phyloP scores from a whole-genome alignment of 176 grass and related monocot species.

The Paspalum vaginatum region DNA sequence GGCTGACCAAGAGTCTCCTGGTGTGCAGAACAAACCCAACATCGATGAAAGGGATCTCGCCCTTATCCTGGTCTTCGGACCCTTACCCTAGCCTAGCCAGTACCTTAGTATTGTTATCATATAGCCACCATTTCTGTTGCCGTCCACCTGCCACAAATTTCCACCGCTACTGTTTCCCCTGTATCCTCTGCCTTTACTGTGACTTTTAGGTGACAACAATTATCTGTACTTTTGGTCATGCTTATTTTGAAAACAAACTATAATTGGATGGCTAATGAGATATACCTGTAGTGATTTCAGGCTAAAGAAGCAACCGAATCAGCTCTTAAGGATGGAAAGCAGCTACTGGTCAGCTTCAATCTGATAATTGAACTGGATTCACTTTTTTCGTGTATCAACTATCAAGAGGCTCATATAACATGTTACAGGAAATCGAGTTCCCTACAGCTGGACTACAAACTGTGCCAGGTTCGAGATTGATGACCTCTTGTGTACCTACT shows the following conservation, averaged over 20 bases:
- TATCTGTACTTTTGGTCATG: constrained; percentile 5
- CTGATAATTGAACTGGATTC: constrained; percentile 14
- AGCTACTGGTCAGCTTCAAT: constrained; percentile 67
- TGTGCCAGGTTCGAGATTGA: constrained; percentile 67
- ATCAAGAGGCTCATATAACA: constrained; percentile 31
- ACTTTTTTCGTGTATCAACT: constrained; percentile 2
- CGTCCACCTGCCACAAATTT: neutral
- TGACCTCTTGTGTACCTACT: constrained; percentile 30
- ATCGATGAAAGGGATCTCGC: neutral
- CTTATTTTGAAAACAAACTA: constrained; percentile 15
- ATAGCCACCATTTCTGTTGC: neutral
- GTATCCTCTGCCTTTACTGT: constrained; percentile 4
- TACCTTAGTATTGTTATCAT: neutral
- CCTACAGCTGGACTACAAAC: constrained; percentile 87
- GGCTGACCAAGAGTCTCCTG: neutral
- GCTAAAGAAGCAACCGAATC: constrained; percentile 77
- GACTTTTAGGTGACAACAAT: constrained; percentile 3
- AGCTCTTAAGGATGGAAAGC: constrained; percentile 80
- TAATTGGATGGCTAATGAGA: constrained; percentile 25
- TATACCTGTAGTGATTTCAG: constrained; percentile 83
- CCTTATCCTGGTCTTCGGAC: neutral
- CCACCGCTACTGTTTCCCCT: neutral
- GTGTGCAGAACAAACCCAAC: neutral
- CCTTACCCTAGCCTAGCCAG: neutral
- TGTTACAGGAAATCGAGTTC: constrained; percentile 89